These are phyloP conservation scores for Clonostachys sp. DNA, from an alignment of 2,329 filamentous ascomycete genomes.

Conservation along the genomic window DNA sequence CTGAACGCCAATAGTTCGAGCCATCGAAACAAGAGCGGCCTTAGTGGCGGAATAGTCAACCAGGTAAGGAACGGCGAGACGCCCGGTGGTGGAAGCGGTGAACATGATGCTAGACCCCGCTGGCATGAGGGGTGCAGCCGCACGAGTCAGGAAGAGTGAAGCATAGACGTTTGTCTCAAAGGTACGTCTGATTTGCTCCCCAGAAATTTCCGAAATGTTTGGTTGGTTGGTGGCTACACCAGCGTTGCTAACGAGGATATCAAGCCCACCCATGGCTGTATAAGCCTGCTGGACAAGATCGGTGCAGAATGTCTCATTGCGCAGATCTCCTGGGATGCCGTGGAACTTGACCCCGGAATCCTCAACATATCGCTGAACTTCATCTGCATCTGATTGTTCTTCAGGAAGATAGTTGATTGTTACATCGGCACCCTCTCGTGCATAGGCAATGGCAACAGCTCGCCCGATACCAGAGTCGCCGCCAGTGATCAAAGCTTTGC, in stretches of 20 bases:
- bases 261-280: constrained; percentile 61
- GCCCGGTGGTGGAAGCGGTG: neutral
- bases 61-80: neutral
- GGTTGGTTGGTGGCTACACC: constrained; percentile 14
- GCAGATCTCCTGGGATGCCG: constrained; percentile 61
- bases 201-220: neutral
- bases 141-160: neutral
- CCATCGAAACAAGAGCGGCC: neutral
- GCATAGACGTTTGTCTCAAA: neutral
- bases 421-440: constrained; percentile 52
- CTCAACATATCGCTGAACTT: constrained; percentile 7
- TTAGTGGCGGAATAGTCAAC: neutral
- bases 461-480: constrained; percentile 33
- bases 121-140: neutral
- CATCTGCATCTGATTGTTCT: constrained; percentile 50
- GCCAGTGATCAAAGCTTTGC: constrained; percentile 49
- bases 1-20: neutral
- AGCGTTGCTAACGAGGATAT: constrained; percentile 72
- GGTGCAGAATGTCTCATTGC: constrained; percentile 62
- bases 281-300: constrained; percentile 64
- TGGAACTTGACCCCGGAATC: constrained; percentile 60
- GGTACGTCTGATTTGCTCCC: neutral
- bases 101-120: neutral
- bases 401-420: constrained; percentile 52
- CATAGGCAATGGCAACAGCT: constrained; percentile 45